These are phyloP conservation scores for Saccharum spontaneum DNA, from an alignment of 176 grass and related monocot genomes.

Conservation along the genomic window DNA sequence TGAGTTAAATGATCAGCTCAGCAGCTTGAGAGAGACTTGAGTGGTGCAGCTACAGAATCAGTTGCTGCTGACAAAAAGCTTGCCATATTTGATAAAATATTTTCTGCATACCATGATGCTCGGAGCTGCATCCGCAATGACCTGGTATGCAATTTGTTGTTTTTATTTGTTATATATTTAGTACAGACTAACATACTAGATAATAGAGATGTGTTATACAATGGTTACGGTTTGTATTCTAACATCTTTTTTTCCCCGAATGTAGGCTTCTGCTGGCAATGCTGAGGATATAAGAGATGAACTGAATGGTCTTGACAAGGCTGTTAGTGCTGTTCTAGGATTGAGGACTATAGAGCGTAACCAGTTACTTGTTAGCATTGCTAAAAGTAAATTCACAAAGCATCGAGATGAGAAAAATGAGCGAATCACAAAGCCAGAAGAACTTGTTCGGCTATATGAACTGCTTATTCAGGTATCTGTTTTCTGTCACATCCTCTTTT, in stretches of 20 bases:
- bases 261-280: slow-evolving; percentile 83
- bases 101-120: slow-evolving; percentile 99
- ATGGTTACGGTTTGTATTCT: background rate
- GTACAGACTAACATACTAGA: background rate
- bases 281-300: slow-evolving; percentile 93
- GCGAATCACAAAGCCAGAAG: slow-evolving; percentile 95
- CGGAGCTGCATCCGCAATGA: slow-evolving; percentile 92
- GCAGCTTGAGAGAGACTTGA: slow-evolving; percentile 92
- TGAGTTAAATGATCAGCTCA: slow-evolving; percentile 82
- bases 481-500: slow-evolving; percentile 19
- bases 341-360: slow-evolving; percentile 94
- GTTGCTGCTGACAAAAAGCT: slow-evolving; percentile 90
- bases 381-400: slow-evolving; percentile 97
- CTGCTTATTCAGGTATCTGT: slow-evolving; percentile 80
- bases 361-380: slow-evolving; percentile 75
- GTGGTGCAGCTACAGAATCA: slow-evolving; percentile 55
- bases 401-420: slow-evolving; percentile 82
- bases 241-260: background rate
- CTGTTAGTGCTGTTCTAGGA: slow-evolving; percentile 90
- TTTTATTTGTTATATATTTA: slow-evolving; percentile 5
- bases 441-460: slow-evolving; percentile 93
- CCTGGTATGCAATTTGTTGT: slow-evolving; percentile 55
- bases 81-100: slow-evolving; percentile 92
- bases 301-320: slow-evolving; percentile 94
- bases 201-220: background rate